These are phyloP conservation scores for Trichoderma arundinaceum DNA, from an alignment of 2,329 filamentous ascomycete species.

Conservation along the genomic window DNA sequence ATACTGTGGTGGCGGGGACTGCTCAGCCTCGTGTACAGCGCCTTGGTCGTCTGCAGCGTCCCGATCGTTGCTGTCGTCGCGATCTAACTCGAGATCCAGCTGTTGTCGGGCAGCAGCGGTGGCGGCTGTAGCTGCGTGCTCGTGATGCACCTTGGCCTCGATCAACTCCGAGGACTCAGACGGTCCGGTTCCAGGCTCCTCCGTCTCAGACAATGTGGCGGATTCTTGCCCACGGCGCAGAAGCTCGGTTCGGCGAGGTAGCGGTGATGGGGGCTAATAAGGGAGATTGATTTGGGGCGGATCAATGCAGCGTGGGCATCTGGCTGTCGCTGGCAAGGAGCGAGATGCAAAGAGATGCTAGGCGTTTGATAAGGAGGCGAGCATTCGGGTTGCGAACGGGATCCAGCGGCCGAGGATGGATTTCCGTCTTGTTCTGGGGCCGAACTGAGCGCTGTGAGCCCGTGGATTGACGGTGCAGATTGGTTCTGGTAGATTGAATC, in stretches of 20 bases:
- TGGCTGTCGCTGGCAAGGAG: slow-evolving; percentile 8
- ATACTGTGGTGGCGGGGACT: slow-evolving; percentile 65
- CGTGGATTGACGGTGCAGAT: slow-evolving; percentile 16
- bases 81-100: slow-evolving; percentile 35
- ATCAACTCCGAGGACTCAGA: slow-evolving; percentile 46
- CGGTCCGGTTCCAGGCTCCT: slow-evolving; percentile 44
- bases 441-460: slow-evolving; percentile 5
- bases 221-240: slow-evolving; percentile 37
- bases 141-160: slow-evolving; percentile 40
- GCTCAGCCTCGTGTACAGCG: slow-evolving; percentile 43
- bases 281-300: slow-evolving; percentile 30
- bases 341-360: background rate
- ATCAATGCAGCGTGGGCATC: slow-evolving; percentile 31
- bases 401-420: slow-evolving; percentile 10
- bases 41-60: slow-evolving; percentile 34
- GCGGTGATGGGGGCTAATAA: slow-evolving; percentile 31
- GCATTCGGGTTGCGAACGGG: background rate
- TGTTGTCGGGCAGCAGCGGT: slow-evolving; percentile 33
- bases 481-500: slow-evolving; percentile 18
- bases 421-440: background rate
- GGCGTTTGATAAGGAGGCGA: slow-evolving; percentile 20
- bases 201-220: slow-evolving; percentile 49
- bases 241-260: slow-evolving; percentile 32
- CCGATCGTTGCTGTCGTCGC: slow-evolving; percentile 34
- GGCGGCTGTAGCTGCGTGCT: slow-evolving; percentile 35